Evolutionary conservation across 441 rosid genomes (phyloP).

Genomic region (Euphorbia celastroides): DNA sequence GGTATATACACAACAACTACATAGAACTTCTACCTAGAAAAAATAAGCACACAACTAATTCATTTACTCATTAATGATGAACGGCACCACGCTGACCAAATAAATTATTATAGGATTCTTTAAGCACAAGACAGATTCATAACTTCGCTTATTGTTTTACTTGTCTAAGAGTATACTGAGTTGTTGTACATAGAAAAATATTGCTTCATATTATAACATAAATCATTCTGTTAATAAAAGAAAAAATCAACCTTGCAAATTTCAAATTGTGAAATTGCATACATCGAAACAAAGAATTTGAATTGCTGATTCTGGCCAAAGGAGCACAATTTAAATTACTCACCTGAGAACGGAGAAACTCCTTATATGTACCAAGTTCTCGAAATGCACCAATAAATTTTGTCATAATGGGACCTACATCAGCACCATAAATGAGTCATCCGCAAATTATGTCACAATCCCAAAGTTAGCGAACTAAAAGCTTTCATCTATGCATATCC

Average conservation of each 20-base stretch:
- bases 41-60: not conserved
- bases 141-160: not conserved
- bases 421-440: constrained; percentile 18
- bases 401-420: constrained; percentile 72
- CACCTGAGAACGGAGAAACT: constrained; percentile 87
- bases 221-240: not conserved
- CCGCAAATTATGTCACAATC: not conserved
- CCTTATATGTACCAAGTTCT: constrained; percentile 79
- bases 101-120: not conserved
- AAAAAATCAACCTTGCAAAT: not conserved
- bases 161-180: not conserved
- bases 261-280: not conserved
- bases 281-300: not conserved
- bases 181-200: not conserved
- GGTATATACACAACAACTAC: not conserved
- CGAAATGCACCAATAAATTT: constrained; percentile 70
- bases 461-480: not conserved
- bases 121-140: not conserved
- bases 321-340: constrained; percentile 23
- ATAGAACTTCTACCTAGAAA: not conserved
- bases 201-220: not conserved
- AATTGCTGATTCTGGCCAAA: not conserved
- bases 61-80: not conserved
- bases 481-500: not conserved
- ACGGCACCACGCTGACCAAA: not conserved